Conservation (phyloP, 805 yeast species). For the Starmerella etchellsii region DNA sequence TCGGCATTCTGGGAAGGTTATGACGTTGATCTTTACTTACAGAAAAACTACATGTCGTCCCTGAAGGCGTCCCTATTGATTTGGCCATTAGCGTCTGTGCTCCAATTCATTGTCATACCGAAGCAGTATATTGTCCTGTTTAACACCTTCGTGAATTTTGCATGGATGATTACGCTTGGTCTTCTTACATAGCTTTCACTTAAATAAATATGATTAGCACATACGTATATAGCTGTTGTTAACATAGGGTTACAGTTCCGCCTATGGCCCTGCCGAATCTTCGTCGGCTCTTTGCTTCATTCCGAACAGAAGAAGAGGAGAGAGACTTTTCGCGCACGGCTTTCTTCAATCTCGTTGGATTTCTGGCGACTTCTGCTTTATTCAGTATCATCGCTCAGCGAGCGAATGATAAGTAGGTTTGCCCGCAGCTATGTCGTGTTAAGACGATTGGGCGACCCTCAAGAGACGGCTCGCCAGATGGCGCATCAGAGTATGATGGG, state of each 20-base stretch:
- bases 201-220: too few relatives aligned
- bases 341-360: constrained; percentile 51
- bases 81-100: constrained; percentile 22
- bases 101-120: constrained; percentile 18
- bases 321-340: constrained; percentile 63
- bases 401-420: constrained; percentile 17
- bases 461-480: neutral
- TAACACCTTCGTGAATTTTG: constrained; percentile 18
- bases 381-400: constrained; percentile 70
- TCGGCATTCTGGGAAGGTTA: constrained; percentile 30
- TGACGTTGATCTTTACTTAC: constrained; percentile 24
- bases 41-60: constrained; percentile 21
- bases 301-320: constrained; percentile 78
- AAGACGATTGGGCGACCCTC: neutral
- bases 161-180: constrained; percentile 25
- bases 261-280: constrained; percentile 56
- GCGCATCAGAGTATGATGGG: neutral
- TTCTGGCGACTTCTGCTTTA: constrained; percentile 64
- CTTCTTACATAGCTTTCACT: constrained; percentile 9
- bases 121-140: constrained; percentile 19
- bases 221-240: neutral
- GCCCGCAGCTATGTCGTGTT: neutral
- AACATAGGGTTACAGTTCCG: neutral
- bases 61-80: constrained; percentile 19
- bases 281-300: constrained; percentile 65